Evolutionary conservation across 2,329 filamentous ascomycete genomes (phyloP).

Genomic region (Botrytis paeoniae): DNA sequence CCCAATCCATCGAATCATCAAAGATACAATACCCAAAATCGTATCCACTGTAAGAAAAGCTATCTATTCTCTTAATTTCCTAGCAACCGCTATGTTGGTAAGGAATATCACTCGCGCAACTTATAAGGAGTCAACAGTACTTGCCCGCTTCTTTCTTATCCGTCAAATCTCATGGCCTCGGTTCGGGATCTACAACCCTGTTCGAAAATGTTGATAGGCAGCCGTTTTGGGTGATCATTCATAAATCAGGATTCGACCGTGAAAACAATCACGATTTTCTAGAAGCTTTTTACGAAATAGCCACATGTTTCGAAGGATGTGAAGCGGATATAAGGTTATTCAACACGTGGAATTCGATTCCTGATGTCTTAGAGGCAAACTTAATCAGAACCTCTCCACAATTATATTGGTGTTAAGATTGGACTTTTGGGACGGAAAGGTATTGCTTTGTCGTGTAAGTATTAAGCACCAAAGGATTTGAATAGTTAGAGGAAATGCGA

Average conservation of each 20-base stretch:
- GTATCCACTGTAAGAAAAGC: not conserved
- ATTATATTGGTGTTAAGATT: not conserved
- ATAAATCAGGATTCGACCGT: not conserved
- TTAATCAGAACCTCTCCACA: not conserved
- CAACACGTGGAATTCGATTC: not conserved
- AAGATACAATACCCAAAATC: not conserved
- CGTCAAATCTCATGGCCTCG: not conserved
- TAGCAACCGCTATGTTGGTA: not conserved
- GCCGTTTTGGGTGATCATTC: not conserved
- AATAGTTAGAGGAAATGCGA: not conserved
- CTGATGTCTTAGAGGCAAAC: not conserved
- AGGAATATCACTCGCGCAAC: constrained; percentile 1
- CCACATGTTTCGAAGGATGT: not conserved
- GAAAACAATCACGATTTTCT: not conserved
- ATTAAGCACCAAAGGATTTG: not conserved
- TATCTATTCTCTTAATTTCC: not conserved
- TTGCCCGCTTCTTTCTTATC: not conserved
- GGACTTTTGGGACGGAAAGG: not conserved
- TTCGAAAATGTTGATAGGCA: constrained; percentile 2
- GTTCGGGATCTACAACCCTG: not conserved
- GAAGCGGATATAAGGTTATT: not conserved
- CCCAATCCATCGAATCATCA: not conserved
- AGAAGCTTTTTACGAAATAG: not conserved
- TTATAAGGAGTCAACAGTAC: not conserved
- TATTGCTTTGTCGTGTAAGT: not conserved